Evolutionary conservation across 1,284 basidiomycete genomes (phyloP), one percentile per base, ranked within the genome.

Genomic region (Waitea zeae): DNA sequence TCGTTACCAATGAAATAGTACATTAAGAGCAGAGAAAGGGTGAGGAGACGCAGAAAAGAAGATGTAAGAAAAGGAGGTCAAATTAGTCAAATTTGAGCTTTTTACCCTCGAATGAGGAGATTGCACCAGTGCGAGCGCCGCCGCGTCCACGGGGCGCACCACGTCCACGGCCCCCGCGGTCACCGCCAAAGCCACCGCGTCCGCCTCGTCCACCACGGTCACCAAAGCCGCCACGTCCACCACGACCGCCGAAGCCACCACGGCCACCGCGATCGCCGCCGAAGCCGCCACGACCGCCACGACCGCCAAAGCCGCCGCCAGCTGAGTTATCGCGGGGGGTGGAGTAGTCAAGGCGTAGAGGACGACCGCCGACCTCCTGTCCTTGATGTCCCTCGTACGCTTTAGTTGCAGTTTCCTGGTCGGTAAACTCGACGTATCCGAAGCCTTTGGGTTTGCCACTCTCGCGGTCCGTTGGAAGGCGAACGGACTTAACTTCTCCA

Each of bases 371-470:
- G 35, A 98, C 66, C 41, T 92, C 84, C 41, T 67, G 57, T 34
- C 87, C 87, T 34, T 70, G 66, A 33, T 75, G 62, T 6, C 63
- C 67, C 45, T 72, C 73, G 42, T 77, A 70, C 3, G 93, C 95
- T 52, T 78, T 79, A 57, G 79, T 79, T 11, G 95, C 87, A 42
- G 70, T 60, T 31, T 79, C 82, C 34, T 88, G 52, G 44, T 81
- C 74, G 42, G 75, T 73, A 55, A 92, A 96, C 57, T 96, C 89
- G 52, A 97, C 83, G 59, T 98, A 98, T 31, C 79, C 95, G 57
- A 93, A 98, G 49, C 95, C 95, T 60, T 97, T 98, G 38, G 87
- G 78, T 43, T 69, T 70, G 32, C 88, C 90, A 4, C 82, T 72
- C 38, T 98, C 95, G 41, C 84, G 69, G 56, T 98, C 92, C 36